These are phyloP conservation scores for Rhizopus stolonifer DNA, from an alignment of 371 early-diverging fungal genomes.

Conservation along the genomic window DNA sequence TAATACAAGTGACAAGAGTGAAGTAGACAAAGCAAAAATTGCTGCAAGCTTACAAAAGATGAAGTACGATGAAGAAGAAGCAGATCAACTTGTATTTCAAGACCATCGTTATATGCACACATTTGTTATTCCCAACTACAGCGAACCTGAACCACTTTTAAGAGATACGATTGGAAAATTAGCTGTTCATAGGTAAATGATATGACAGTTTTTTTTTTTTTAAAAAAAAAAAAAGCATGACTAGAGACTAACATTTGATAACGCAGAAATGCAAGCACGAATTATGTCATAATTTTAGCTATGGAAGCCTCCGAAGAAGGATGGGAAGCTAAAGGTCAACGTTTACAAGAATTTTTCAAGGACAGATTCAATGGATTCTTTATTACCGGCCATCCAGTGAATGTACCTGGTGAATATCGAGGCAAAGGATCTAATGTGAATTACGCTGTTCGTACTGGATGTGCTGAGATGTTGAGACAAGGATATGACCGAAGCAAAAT, in stretches of 20 bases:
- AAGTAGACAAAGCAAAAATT: constrained; percentile 14
- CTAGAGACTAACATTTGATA: not conserved
- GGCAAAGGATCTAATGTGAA: constrained; percentile 79
- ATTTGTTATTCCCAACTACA: constrained; percentile 66
- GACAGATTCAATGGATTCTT: constrained; percentile 50
- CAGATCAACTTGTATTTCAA: constrained; percentile 8
- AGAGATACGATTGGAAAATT: constrained; percentile 44
- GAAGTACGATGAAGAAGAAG: constrained; percentile 14
- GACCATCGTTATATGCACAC: constrained; percentile 31
- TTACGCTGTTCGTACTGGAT: constrained; percentile 59
- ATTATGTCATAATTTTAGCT: constrained; percentile 66
- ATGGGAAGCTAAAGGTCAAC: constrained; percentile 58
- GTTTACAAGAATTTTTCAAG: constrained; percentile 49
- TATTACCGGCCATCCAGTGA: constrained; percentile 69
- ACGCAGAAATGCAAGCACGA: constrained; percentile 42
- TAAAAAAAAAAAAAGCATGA: not conserved
- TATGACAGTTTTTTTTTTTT: not conserved
- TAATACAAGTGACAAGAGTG: constrained; percentile 6
- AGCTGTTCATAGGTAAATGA: constrained; percentile 46
- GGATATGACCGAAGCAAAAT: constrained; percentile 52
- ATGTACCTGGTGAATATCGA: constrained; percentile 70
- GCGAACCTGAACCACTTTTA: constrained; percentile 50
- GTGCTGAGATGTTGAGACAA: constrained; percentile 29
- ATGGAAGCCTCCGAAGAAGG: constrained; percentile 76
- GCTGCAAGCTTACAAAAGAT: constrained; percentile 5